Conservation (phyloP, 75 land plant genomes). For the Isoetes taiwanensis region DNA sequence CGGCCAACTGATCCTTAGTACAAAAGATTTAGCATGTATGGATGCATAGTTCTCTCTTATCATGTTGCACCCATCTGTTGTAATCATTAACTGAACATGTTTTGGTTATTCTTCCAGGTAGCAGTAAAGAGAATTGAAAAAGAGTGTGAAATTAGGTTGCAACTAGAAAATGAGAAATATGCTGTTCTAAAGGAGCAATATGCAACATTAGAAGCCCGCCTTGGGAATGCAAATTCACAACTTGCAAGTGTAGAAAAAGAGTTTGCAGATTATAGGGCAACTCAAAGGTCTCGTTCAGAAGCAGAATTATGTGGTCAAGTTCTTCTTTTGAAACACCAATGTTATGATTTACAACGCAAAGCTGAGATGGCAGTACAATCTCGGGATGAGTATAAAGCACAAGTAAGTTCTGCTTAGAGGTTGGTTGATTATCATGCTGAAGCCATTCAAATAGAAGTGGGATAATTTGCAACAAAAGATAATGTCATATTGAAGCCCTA, state of each 20-base stretch:
- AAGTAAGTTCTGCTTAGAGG: conserved; percentile 10
- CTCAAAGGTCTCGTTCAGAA: conserved; percentile 13
- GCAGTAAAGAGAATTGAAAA: conserved; percentile 23
- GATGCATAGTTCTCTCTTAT: no score
- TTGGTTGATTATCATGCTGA: not conserved
- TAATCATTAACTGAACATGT: no score
- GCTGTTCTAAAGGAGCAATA: conserved; percentile 15
- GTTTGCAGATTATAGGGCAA: conserved; percentile 10
- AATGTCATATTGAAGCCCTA: not conserved
- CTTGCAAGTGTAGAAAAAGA: conserved; percentile 16
- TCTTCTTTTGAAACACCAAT: conserved; percentile 15
- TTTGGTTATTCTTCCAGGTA: no score
- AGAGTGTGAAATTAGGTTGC: conserved; percentile 16
- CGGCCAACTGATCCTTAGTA: no score
- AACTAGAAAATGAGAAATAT: conserved; percentile 12
- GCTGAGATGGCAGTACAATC: conserved; percentile 6
- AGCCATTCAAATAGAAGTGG: not conserved
- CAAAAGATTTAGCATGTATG: no score
- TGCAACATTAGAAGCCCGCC: conserved; percentile 10
- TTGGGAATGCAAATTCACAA: conserved; percentile 9
- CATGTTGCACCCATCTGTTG: no score
- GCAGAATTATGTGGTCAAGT: conserved; percentile 15
- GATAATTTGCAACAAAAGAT: not conserved
- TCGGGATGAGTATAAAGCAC: conserved; percentile 17
- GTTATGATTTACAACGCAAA: conserved; percentile 10